Percentiles rank a stretch among this genome's conserved stretches.
Conservation (phyloP, 148 eudicot genomes). For the Cornus florida region DNA sequence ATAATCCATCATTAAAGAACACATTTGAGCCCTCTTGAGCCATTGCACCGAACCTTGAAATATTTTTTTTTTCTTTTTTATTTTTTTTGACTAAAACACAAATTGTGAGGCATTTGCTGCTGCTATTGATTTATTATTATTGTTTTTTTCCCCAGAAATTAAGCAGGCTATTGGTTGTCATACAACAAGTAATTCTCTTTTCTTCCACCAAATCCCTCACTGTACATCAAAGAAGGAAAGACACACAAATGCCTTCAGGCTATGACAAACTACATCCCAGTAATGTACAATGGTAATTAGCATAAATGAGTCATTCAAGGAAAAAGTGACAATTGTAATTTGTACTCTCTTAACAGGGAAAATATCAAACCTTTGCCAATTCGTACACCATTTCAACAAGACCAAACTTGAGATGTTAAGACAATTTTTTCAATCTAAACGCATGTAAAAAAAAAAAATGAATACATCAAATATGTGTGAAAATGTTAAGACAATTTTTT, state of each 20-base stretch:
- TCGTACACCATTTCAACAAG: slow-evolving; percentile 97
- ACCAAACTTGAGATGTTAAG: slow-evolving; percentile 84
- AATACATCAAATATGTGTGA: background rate
- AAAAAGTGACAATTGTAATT: slow-evolving; percentile 8
- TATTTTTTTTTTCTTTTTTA: too few species aligned
- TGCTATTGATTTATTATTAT: too few species aligned
- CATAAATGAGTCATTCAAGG: slow-evolving; percentile 4
- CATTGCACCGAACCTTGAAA: too few species aligned
- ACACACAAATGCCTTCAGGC: background rate
- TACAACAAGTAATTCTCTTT: background rate
- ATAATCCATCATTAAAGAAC: too few species aligned
- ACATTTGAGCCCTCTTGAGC: too few species aligned
- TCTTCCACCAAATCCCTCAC: background rate
- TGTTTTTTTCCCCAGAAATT: too few species aligned
- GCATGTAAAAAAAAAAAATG: background rate
- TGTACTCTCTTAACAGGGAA: background rate
- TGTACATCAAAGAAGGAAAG: background rate
- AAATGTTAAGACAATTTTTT: background rate
- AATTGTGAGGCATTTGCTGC: too few species aligned
- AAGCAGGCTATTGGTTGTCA: background rate
- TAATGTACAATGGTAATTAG: slow-evolving; percentile 65
- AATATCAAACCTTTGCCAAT: slow-evolving; percentile 83
- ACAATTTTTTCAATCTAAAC: slow-evolving; percentile 50
- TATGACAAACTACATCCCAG: slow-evolving; percentile 50
- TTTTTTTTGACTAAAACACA: too few species aligned